phyloP scores from a whole-genome alignment of 2,329 filamentous ascomycete genomes.

The Monosporascus sp. region DNA sequence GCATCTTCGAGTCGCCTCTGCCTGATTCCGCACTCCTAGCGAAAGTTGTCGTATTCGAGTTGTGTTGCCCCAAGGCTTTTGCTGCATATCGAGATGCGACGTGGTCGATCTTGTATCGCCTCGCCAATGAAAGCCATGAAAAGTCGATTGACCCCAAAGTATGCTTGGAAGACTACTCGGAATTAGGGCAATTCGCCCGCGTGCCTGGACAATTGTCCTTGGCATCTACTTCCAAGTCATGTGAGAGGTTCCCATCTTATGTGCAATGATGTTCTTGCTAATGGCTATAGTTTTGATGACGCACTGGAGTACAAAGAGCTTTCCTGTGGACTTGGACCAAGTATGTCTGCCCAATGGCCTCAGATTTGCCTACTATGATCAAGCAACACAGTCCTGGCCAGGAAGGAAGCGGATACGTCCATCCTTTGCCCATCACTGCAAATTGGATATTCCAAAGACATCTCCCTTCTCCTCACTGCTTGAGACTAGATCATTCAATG shows the following conservation, averaged over 20 bases:
- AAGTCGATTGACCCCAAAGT: slow-evolving; percentile 8
- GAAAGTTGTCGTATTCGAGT: slow-evolving; percentile 37
- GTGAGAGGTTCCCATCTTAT: slow-evolving; percentile 12
- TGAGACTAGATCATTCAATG: slow-evolving; percentile 19
- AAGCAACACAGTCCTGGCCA: slow-evolving; percentile 32
- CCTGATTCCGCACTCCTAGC: slow-evolving; percentile 26
- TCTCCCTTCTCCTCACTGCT: slow-evolving; percentile 32
- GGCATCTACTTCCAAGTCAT: slow-evolving; percentile 9
- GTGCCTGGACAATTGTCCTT: slow-evolving; percentile 11
- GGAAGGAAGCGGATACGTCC: slow-evolving; percentile 21
- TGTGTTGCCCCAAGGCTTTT: slow-evolving; percentile 30
- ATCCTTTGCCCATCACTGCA: slow-evolving; percentile 42
- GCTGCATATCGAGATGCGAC: slow-evolving; percentile 36
- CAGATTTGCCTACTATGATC: slow-evolving; percentile 44
- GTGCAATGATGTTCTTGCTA: background rate
- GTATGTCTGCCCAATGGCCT: slow-evolving; percentile 44
- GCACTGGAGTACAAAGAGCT: slow-evolving; percentile 39
- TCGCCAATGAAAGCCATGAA: slow-evolving; percentile 20
- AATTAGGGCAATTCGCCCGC: slow-evolving; percentile 4
- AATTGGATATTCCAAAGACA: slow-evolving; percentile 28
- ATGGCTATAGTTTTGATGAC: slow-evolving; percentile 29
- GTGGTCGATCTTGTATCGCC: slow-evolving; percentile 30
- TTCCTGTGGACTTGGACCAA: slow-evolving; percentile 35
- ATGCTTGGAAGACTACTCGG: slow-evolving; percentile 14
- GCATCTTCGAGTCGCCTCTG: slow-evolving; percentile 35